Evolutionary conservation across 23 red algal genomes (phyloP), one percentile per base, ranked within the genome.

Genomic region (Gracilariopsis chorda): DNA sequence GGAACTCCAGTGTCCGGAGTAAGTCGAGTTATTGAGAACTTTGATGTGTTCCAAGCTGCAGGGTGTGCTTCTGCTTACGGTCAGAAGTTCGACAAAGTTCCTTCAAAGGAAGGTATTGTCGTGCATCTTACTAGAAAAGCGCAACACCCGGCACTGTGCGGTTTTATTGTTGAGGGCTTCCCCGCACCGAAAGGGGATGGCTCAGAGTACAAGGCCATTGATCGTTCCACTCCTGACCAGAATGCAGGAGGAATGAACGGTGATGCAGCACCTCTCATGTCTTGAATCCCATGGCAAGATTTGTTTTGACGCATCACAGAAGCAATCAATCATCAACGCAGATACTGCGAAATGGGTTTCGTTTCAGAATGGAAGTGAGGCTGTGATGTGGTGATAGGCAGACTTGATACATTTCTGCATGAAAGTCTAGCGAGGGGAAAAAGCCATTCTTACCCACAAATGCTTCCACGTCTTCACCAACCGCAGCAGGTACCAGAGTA

Each of bases 121-220:
- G 91, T 94, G 7, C 71, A 80, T 78, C 52, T 94, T 34, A 42
- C 69, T 19, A 62, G 51, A 42, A 62, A 67, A 14, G 80, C 72
- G 16, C 91, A 94, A 56, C 80, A 94, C 60, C 91, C 91, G 23
- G 32, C 80, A 33, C 65, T 94, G 4, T 78, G 48, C 33, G 91
- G 91, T 16, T 86, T 94, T 44, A 94, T 94, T 45, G 81, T 94
- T 1, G 91, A 94, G 51, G 91, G 91, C 45, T 86, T 77, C 65
- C 91, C 91, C 5, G 35, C 56, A 42, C 91, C 91, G 10, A 85
- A 60, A 12, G 45, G 63, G 16, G 81, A 94, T 42, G 91, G 91
- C 42, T 51, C 44, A 30, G 69, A 94, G 51, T 86, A 67, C 46
- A 76, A 94, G 40, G 68, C 91, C 56, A 86, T 94, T 24, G 91